These are phyloP conservation scores for Amanita pseudoporphyria DNA, from an alignment of 768 basidiomycete genomes.

Conservation along the genomic window DNA sequence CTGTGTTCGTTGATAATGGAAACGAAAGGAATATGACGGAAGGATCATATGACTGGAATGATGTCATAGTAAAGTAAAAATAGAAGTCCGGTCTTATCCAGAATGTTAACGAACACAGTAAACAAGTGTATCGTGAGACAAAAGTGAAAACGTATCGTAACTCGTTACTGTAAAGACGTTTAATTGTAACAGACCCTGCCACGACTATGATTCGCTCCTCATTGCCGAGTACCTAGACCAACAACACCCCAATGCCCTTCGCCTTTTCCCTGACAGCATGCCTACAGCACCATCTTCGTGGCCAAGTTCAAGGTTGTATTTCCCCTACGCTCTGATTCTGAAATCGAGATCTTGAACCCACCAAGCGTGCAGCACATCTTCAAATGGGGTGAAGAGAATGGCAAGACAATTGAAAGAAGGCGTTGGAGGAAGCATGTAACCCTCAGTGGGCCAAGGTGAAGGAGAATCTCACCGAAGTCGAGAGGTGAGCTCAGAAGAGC, in stretches of 20 bases:
- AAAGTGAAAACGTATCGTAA: too few species aligned
- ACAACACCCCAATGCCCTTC: constrained; percentile 25
- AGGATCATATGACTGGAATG: too few species aligned
- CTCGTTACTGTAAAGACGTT: too few species aligned
- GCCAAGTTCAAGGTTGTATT: too few species aligned
- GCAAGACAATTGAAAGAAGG: constrained; percentile 26
- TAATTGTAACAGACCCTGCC: too few species aligned
- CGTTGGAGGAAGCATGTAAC: constrained; percentile 21
- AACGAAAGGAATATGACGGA: too few species aligned
- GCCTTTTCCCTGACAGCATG: constrained; percentile 17
- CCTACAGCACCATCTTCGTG: background rate
- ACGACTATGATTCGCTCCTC: constrained; percentile 28
- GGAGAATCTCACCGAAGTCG: constrained; percentile 19
- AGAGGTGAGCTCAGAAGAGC: constrained; percentile 21
- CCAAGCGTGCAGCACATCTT: constrained; percentile 23
- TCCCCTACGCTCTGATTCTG: background rate
- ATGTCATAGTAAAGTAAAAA: too few species aligned
- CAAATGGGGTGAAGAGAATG: constrained; percentile 23
- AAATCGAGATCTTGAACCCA: constrained; percentile 14
- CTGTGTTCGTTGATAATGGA: too few species aligned
- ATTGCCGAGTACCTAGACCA: constrained; percentile 40
- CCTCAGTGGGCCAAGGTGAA: constrained; percentile 29
- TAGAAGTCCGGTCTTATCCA: too few species aligned
- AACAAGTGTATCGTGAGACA: too few species aligned
- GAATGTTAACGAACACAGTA: too few species aligned